Base-by-base conservation (phyloP, 768 basidiomycete species). In the Mycena polygramma region DNA sequence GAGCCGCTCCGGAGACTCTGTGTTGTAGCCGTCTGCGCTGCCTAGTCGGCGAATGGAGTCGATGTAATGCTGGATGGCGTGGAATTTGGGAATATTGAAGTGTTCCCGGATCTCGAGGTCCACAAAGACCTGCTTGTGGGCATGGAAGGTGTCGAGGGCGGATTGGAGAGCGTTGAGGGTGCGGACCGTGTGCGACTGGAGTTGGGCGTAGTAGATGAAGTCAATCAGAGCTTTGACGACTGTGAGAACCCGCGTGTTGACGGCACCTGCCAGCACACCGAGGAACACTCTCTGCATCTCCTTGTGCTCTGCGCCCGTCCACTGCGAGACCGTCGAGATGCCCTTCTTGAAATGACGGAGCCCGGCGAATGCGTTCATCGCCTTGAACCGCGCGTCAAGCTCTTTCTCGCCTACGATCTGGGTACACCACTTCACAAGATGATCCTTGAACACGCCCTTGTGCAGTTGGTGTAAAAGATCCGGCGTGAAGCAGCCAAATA, bases 121-220 rank as follows among this genome's bases (percentile, higher is more conserved):
- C 7, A 55, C 17, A 36, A 55, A 37, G 15, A 55, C 35, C 19
- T 55, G 35, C 54, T 55, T 55, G 54, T 37, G 35, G 35, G 35
- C 35, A n/a, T 55, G 54, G 54, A 55, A 55, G 35, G 54, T 37
- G 35, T 55, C 17, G 19, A 55, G 54, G 4, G 54, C 14, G 3
- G 9, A 9, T 10, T 55, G 54, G 13, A 55, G 20, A 24, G 35
- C 35, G 54, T 55, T 19, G 20, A 55, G 54, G 14, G 54, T 55
- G 17, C 36, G 54, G 54, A 11, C 13, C 17, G 35, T 55, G 54
- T 55, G 54, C 1, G 54, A 55, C 17, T 55, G 54, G 54, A 55
- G 54, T 55, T 55, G 54, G 17, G 54, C 54, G 19, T 55, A 55
- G 20, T 55, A 55, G 8, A 55, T 37, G 54, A 55, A 55, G 54